Base-by-base conservation (phyloP, 805 yeast species). In the Ogataea sp. region DNA sequence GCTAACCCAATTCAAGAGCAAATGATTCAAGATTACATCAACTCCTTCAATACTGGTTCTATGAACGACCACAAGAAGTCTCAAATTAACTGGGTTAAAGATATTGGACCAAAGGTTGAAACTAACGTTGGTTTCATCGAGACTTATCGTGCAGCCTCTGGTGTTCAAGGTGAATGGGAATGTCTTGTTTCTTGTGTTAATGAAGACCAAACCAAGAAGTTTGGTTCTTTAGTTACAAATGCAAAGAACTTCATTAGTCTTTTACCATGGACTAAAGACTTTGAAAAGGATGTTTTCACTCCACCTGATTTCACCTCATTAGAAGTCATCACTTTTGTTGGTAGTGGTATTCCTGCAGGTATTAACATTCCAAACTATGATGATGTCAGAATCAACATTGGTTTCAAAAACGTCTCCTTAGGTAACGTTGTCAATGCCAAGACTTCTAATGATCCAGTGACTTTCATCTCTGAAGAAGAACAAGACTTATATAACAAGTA, bases 151-250 rank as follows among this genome's bases (percentile, higher is more conserved):
- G 96, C 86, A 56, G 95, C 95, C 14, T 75, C 89, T 25, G 95
- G 95, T 35, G 85, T 86, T 35, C 74, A 88, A 53, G 96, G 96
- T 43, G 96, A 87, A 61, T 87, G 93, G 90, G 96, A 87, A 64
- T 86, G 95, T 23, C 65, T 87, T 36, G 93, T 87, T 26, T 90
- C 95, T 17, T 83, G 86, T 76, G 94, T 87, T 40, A 86, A 87
- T 61, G 81, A 83, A 55, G 90, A 85, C 45, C 73, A 94, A 45
- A 87, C 96, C 15, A 80, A 74, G 38, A 87, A 85, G 52, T 87
- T 87, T 55, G 77, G 80, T 21, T 67, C 66, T 10, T 68, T 87
- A 47, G 96, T 87, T 20, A 59, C 65, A 16, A 68, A 68, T 43
- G 96, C 95, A 14, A 71, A 75, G 34, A 60, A 65, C 10, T 83